Evolutionary conservation across 2,329 filamentous ascomycete genomes (phyloP).

Genomic region (Arachnopeziza araneosa): DNA sequence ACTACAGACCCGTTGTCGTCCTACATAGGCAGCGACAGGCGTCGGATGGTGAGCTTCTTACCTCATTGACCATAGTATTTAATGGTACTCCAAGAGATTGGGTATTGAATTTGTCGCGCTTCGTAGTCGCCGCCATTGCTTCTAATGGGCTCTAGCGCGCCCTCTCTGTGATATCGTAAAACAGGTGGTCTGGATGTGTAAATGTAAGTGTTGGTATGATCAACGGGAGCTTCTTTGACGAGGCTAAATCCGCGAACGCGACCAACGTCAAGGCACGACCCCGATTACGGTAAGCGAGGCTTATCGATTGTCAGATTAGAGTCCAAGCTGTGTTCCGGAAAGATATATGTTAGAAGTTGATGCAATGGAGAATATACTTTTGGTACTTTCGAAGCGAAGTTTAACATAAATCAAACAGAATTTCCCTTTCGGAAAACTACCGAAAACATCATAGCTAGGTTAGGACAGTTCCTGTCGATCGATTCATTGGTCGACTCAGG

Average conservation of each 20-base stretch:
- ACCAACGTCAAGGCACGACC: neutral
- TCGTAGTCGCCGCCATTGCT: neutral
- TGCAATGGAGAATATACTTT: neutral
- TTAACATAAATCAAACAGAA: neutral
- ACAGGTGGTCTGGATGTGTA: neutral
- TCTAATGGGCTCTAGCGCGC: neutral
- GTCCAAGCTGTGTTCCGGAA: neutral
- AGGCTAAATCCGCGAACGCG: neutral
- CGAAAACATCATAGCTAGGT: too few species aligned
- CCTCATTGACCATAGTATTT: conserved; percentile 63
- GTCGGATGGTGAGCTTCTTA: conserved; percentile 35
- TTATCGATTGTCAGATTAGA: neutral
- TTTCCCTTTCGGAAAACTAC: too few species aligned
- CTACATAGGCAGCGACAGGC: neutral
- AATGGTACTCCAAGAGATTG: conserved; percentile 63
- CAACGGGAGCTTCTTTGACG: neutral
- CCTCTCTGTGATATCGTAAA: neutral
- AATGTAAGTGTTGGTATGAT: neutral
- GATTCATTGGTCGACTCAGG: neutral
- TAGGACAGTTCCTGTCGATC: neutral
- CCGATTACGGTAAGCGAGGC: neutral
- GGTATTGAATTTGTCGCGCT: conserved; percentile 50
- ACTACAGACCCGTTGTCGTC: neutral
- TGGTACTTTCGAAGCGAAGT: neutral
- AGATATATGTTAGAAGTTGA: neutral